Conservation (phyloP, 2,329 filamentous ascomycete species). For the Colletotrichum chrysophilum region DNA sequence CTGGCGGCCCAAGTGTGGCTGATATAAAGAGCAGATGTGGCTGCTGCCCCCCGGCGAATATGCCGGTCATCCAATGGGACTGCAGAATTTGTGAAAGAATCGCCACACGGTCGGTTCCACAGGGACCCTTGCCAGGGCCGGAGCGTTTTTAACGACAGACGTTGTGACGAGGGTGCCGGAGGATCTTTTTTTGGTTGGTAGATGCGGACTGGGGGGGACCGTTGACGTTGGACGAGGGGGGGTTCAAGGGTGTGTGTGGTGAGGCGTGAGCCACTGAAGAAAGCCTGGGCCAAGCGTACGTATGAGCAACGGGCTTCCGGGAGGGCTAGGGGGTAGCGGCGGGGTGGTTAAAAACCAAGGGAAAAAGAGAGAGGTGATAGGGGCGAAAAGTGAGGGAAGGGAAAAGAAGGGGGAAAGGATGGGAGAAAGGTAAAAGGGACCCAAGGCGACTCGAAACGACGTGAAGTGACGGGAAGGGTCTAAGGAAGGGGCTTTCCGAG, state of each 20-base stretch:
- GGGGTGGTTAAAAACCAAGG: not conserved
- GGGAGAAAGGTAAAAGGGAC: not conserved
- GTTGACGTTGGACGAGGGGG: not conserved
- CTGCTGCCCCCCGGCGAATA: constrained; percentile 10
- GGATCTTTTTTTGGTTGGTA: constrained; percentile 7
- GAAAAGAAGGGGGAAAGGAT: constrained; percentile 12
- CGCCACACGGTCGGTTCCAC: constrained; percentile 17
- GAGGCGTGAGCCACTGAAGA: not conserved
- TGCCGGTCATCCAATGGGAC: constrained; percentile 10
- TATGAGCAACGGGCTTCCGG: not conserved
- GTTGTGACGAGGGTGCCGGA: constrained; percentile 8
- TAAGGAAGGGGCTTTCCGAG: not conserved
- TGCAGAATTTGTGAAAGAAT: not conserved
- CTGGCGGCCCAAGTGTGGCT: constrained; percentile 19
- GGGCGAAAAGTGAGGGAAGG: constrained; percentile 26
- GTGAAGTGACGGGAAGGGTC: not conserved
- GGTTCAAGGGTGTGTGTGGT: not conserved
- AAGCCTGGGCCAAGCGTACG: not conserved
- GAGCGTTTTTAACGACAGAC: constrained; percentile 17
- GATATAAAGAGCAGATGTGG: constrained; percentile 22
- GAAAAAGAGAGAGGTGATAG: not conserved
- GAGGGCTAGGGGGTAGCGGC: not conserved
- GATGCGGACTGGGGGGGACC: not conserved
- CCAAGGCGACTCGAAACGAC: not conserved
- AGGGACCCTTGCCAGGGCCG: constrained; percentile 9